Conservation (phyloP, 1,139 yeast genomes). For the Pichia sp. region DNA sequence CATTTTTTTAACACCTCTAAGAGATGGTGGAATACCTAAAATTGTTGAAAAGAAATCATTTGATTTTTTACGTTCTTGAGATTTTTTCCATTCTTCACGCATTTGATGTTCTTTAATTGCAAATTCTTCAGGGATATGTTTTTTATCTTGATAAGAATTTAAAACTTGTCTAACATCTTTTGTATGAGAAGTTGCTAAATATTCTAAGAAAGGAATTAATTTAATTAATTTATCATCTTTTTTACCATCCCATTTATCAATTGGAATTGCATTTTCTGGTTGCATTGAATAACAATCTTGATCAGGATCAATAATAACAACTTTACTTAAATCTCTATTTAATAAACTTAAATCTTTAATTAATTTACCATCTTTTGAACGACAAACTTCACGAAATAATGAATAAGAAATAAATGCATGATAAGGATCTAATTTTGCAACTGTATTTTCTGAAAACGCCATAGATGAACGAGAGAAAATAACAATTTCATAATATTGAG, state of each 20-base stretch:
- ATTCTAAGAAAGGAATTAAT: slow-evolving; percentile 89
- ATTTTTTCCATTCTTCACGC: slow-evolving; percentile 64
- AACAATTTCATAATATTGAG: slow-evolving; percentile 94
- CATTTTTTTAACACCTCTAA: slow-evolving; percentile 59
- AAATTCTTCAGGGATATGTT: slow-evolving; percentile 74
- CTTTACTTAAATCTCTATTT: slow-evolving; percentile 84
- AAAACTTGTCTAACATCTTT: slow-evolving; percentile 88
- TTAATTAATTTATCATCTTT: slow-evolving; percentile 72
- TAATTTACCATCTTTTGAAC: slow-evolving; percentile 82
- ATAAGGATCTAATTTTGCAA: slow-evolving; percentile 86
- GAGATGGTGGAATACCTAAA: slow-evolving; percentile 53
- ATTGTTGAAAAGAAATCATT: slow-evolving; percentile 34
- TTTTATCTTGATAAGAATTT: slow-evolving; percentile 57
- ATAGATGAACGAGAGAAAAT: slow-evolving; percentile 80
- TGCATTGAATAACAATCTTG: slow-evolving; percentile 71
- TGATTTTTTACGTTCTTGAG: slow-evolving; percentile 37
- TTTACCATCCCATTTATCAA: slow-evolving; percentile 81
- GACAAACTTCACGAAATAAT: slow-evolving; percentile 84
- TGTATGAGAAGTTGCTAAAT: slow-evolving; percentile 85
- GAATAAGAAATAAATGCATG: slow-evolving; percentile 86
- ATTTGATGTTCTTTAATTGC: slow-evolving; percentile 67
- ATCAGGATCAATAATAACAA: slow-evolving; percentile 73
- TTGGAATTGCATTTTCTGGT: slow-evolving; percentile 85
- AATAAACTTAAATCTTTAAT: slow-evolving; percentile 79
- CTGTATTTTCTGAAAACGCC: slow-evolving; percentile 80